Evolutionary conservation across 2,329 filamentous ascomycete genomes (phyloP), one percentile per base, ranked within the genome.

Genomic region (Mariannaea elegans): DNA sequence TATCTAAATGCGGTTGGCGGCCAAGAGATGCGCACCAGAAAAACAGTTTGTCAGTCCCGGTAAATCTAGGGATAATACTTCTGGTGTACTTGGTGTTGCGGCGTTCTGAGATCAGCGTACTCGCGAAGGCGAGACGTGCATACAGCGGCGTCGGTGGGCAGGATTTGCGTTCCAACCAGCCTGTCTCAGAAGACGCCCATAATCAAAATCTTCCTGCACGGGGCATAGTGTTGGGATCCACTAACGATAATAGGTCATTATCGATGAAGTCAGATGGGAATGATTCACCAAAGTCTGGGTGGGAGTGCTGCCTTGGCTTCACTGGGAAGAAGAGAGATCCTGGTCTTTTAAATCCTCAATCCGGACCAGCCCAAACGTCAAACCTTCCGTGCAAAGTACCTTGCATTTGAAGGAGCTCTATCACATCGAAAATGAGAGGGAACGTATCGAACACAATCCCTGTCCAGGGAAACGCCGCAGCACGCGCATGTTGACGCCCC

Each of bases 401-500:
- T 13, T 38, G 21, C 9, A 46, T 24, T 32, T 19, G 32, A 41
- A 27, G 19, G 10, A 53, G 44, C 23, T 50, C 38, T 36, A 49
- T 59, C 56, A 54, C 49, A 49, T 59, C 45, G 45, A 59, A 39
- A 48, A 44, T 38, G 44, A 21, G 16, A 41, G 44, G 45, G 50
- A 54, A 59, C 59, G 47, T 58, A 47, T 34, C 21, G 18, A 10
- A 24, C 9, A 21, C 39, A 39, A 62, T 39, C 56, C 60, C 51
- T 59, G 50, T 18, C 39, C 6, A 46, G 18, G 45, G n/a, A 36
- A 19, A 45, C n/a, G 21, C 48, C 58, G 55, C 49, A 59, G 54
- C 55, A 59, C 55, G 52, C 60, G 47, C 57, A 62, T 59, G 39
- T 56, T 46, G 47, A 54, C 45, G 47, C 49, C 54, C 50, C 55